Evolutionary conservation across 1,139 yeast species (phyloP), one percentile per base, ranked within the genome.

Genomic region (Komagataea norvegica): DNA sequence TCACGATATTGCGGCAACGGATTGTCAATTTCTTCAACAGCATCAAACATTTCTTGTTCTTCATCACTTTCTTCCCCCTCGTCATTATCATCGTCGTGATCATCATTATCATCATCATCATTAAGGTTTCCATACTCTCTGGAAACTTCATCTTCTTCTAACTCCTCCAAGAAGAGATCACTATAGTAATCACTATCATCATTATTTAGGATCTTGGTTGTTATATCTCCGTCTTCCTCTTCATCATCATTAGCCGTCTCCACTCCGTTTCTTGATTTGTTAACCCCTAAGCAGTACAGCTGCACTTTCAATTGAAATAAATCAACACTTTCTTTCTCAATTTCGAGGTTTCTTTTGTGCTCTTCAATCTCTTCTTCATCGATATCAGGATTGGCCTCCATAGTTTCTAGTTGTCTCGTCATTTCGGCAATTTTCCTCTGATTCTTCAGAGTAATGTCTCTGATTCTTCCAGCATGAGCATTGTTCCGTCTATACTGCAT

Each of bases 151-250:
- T 29, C 19, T 10, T 13, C 26, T 15, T 24, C 25, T 17, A 34
- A 17, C 22, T 39, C 42, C 21, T 39, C 42, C 22, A 39, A 8
- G 15, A 36, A 36, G 17, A 36, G 17, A 25, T 41, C 33, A 28
- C 19, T 27, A 11, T 31, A 24, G 21, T 34, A 37, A 29, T 37
- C 41, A 25, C 26, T 19, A 22, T 33, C 40, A 4, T 34, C 23
- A 25, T 27, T 24, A 13, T 34, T 24, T 18, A 34, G 22, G 6
- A 26, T 9, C 14, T 23, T 14, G 15, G 13, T 30, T 13, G 25
- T 26, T 9, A 21, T 26, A 25, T 35, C 34, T 19, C n/a, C n/a
- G n/a, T 34, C 11, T 9, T 32, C 32, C 5, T 31, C 27, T 22
- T 34, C 29, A 27, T 16, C 25, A 10, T 16, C 24, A n/a, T 22